These are phyloP conservation scores for Trifolium subterraneum DNA, from an alignment of 306 rosid species.

Conservation along the genomic window DNA sequence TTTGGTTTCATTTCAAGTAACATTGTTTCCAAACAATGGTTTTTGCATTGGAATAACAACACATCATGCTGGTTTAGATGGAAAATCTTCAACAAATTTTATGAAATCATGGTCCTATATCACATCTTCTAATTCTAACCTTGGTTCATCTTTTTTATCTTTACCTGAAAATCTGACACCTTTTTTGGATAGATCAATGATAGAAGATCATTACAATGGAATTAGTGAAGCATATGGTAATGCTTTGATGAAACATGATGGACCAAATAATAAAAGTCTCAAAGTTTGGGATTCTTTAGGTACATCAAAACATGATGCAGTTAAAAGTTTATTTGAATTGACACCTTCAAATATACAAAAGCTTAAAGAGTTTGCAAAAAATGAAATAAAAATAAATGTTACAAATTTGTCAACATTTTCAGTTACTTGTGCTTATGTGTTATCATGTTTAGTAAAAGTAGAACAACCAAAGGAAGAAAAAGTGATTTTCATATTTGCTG, in stretches of 20 bases:
- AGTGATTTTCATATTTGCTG: not conserved
- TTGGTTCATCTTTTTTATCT: not conserved
- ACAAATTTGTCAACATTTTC: slow-evolving; percentile 35
- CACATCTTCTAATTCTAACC: slow-evolving; percentile 22
- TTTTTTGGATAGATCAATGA: slow-evolving; percentile 17
- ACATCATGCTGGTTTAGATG: slow-evolving; percentile 45
- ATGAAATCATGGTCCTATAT: slow-evolving; percentile 37
- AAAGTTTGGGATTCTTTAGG: not conserved
- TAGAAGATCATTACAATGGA: slow-evolving; percentile 13
- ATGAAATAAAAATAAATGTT: not conserved
- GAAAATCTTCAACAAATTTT: slow-evolving; percentile 38
- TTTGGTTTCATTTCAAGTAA: slow-evolving; percentile 30
- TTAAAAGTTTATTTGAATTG: slow-evolving; percentile 35
- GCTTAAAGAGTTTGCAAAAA: slow-evolving; percentile 30
- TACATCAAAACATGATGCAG: not conserved
- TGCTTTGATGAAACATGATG: not conserved
- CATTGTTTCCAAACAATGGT: slow-evolving; percentile 36
- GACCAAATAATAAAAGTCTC: slow-evolving; percentile 24
- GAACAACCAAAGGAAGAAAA: slow-evolving; percentile 2
- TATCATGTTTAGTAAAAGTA: slow-evolving; percentile 43
- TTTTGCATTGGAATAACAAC: slow-evolving; percentile 41
- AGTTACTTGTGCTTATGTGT: slow-evolving; percentile 47
- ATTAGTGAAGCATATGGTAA: not conserved
- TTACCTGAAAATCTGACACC: slow-evolving; percentile 36
- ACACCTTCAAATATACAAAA: slow-evolving; percentile 20